Percentiles rank a stretch among this genome's conserved stretches.
These are phyloP conservation scores for Gnetum montanum DNA, from an alignment of 75 land plant genomes.

Conservation along the genomic window DNA sequence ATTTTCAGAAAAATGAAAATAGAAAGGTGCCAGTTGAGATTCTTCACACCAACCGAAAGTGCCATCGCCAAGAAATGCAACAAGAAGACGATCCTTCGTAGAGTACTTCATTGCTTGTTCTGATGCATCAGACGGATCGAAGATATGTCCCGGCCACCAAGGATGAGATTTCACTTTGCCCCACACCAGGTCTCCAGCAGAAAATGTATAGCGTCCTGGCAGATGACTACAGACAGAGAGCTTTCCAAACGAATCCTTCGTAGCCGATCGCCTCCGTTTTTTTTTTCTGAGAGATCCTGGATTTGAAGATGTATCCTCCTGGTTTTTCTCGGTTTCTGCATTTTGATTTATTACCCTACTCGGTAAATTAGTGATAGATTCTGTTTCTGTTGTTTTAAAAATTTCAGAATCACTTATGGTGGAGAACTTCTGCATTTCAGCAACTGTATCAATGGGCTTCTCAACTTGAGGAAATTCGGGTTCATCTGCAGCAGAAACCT, in stretches of 20 bases:
- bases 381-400: too few relatives aligned
- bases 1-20: conserved; percentile 19
- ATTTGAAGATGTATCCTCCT: too few relatives aligned
- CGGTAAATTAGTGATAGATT: too few relatives aligned
- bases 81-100: conserved; percentile 16
- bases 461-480: too few relatives aligned
- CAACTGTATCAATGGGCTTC: too few relatives aligned
- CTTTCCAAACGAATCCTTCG: neutral
- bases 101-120: conserved; percentile 14
- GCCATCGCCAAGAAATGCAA: conserved; percentile 49
- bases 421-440: too few relatives aligned
- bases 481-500: too few relatives aligned
- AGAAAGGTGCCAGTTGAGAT: conserved; percentile 39
- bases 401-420: too few relatives aligned
- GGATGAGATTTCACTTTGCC: conserved; percentile 51
- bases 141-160: conserved; percentile 67
- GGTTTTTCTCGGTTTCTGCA: too few relatives aligned
- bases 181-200: conserved; percentile 62
- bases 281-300: too few relatives aligned
- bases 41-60: conserved; percentile 43
- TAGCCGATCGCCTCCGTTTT: too few relatives aligned
- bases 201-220: conserved; percentile 1
- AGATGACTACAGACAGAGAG: neutral
- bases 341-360: too few relatives aligned
- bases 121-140: conserved; percentile 33